Evolutionary conservation across 768 basidiomycete genomes (phyloP).

Genomic region (Boletus sp.): DNA sequence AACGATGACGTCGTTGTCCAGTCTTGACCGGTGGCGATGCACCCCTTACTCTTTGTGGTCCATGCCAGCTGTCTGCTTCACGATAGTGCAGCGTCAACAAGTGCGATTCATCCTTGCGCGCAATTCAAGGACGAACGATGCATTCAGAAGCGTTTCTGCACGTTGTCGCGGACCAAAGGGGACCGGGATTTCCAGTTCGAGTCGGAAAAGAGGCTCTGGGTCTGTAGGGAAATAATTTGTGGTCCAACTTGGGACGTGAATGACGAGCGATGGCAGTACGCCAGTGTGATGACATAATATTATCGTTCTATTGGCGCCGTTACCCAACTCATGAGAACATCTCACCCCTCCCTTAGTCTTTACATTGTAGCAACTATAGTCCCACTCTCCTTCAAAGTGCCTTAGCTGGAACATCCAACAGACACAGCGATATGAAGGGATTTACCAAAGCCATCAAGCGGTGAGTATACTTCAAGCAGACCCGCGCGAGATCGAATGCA

Average conservation of each 20-base stretch:
- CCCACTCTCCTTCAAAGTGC: neutral
- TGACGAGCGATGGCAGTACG: no score
- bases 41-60: no score
- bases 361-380: neutral
- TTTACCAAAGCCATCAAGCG: conserved; percentile 73
- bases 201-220: no score
- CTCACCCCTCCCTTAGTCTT: neutral
- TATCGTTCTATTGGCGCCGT: neutral
- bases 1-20: neutral
- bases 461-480: conserved; percentile 37
- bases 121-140: no score
- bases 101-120: no score
- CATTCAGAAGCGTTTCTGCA: neutral
- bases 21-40: neutral
- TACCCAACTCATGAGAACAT: neutral
- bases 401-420: neutral
- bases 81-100: no score
- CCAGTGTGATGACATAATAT: conserved; percentile 19
- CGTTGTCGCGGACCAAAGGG: no score
- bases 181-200: no score
- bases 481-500: neutral
- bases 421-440: conserved; percentile 66
- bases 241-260: no score
- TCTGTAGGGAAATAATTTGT: no score
- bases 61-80: no score